A percentile compares a stretch with the other conserved stretches of the same genome.
Conservation (phyloP, 176 grass and related monocot genomes). For the Phyllostachys edulis region DNA sequence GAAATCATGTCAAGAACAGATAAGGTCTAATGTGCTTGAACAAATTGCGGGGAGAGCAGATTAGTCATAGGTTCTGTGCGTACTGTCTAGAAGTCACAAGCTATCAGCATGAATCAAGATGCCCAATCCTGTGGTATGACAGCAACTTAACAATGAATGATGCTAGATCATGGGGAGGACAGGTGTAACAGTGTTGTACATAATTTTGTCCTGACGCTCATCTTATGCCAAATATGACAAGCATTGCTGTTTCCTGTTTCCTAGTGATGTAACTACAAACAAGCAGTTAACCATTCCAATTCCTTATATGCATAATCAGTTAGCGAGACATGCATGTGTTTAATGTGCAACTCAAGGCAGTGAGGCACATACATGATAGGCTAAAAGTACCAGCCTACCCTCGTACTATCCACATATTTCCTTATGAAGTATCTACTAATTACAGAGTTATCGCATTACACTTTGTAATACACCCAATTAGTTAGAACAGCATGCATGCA, state of each 20-base stretch:
- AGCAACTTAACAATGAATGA: neutral
- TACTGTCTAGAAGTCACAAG: neutral
- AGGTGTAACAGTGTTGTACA: neutral
- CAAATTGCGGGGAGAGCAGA: neutral
- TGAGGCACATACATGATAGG: neutral
- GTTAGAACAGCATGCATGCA: neutral
- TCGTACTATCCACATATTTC: neutral
- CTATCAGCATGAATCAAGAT: neutral
- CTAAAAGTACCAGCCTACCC: neutral
- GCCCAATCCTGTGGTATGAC: neutral
- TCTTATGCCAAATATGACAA: neutral
- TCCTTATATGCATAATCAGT: neutral
- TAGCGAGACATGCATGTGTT: neutral
- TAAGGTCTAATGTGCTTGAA: neutral
- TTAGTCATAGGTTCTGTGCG: neutral
- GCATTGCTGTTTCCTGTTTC: neutral
- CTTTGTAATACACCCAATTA: neutral
- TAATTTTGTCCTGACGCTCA: neutral
- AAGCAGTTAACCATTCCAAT: neutral
- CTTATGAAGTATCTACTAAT: neutral
- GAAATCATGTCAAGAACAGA: neutral
- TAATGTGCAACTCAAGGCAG: neutral
- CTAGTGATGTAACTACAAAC: conserved; percentile 1
- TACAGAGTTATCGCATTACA: neutral
- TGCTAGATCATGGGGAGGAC: neutral